Base-by-base conservation (phyloP, 805 yeast species). In the Cyberlindnera mycetangii region DNA sequence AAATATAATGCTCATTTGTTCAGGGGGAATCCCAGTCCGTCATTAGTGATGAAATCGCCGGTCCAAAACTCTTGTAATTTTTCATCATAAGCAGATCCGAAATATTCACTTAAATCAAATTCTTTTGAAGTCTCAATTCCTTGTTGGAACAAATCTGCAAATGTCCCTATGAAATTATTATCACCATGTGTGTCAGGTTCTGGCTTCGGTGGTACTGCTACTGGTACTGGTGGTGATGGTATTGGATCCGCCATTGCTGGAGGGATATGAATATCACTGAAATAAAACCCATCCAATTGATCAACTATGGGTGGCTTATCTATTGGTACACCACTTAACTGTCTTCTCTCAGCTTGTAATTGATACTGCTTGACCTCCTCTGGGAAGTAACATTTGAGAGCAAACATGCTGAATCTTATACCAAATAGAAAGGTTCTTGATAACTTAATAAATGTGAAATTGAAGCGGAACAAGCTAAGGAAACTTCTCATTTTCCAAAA, bases 71-170 rank as follows among this genome's bases (percentile, higher is more conserved):
- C 39, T 22, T 32, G 21, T 5, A 40, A 19, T 5, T 25, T 22
- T 20, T 32, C 38, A 19, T 39, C 42, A 19, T 44, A 44, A 21
- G 21, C 25, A 2, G 37, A 17, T 9, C 47, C 47, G 20, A 39
- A 44, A 25, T 39, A 44, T 25, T 22, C 19, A 11, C 44, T 17
- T 2, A 44, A 16, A 17, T 44, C 44, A 32, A 44, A 30, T 14
- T 20, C 42, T 15, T 21, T 39, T 14, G 38, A 19, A 4, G 37
- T 35, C n/a, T 35, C 30, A 20, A 44, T 32, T 8, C 32, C 44
- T 14, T 44, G 22, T n/a, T 35, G 27, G 18, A 33, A 44, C 9
- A 44, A 9, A 14, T 44, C 44, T 7, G 32, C 34, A 28, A 44
- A 44, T 7, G 43, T 39, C 7, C 47, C 43, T 3, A 20, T 32